A percentile compares a stretch with the other conserved stretches of the same genome.
phyloP scores from a whole-genome alignment of 371 early-diverging fungal genomes.

The Umbelopsis sp. region DNA sequence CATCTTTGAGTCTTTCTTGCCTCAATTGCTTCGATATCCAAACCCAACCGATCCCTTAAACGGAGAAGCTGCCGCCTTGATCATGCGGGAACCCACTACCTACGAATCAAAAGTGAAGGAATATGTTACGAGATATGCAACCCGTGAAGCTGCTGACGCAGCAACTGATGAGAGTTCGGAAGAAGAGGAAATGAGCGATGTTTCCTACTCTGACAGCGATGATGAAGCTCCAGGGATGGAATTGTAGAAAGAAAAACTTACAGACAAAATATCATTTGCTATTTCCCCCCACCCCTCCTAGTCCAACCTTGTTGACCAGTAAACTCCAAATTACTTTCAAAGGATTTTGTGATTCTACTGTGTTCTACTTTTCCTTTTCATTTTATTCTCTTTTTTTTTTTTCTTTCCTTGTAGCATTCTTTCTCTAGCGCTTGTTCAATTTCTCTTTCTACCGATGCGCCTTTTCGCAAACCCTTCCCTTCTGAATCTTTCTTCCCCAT shows the following conservation, averaged over 20 bases:
- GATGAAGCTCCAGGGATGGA: conserved; percentile 82
- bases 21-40: conserved; percentile 97
- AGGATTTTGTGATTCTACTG: too few relatives aligned
- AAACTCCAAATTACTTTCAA: too few relatives aligned
- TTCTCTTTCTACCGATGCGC: background rate
- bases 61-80: conserved; percentile 97
- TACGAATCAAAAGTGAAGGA: conserved; percentile 81
- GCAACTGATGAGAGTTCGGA: conserved; percentile 76
- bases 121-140: conserved; percentile 84
- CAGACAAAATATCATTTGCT: background rate
- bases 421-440: background rate
- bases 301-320: background rate
- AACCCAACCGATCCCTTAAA: conserved; percentile 99
- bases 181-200: conserved; percentile 79
- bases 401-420: conserved; percentile 5
- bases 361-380: background rate
- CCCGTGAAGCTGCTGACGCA: conserved; percentile 87
- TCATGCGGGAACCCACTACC: conserved; percentile 91
- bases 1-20: conserved; percentile 98
- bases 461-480: background rate
- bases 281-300: background rate
- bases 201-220: conserved; percentile 80
- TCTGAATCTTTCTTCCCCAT: background rate
- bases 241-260: conserved; percentile 43
- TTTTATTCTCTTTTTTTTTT: background rate